Evolutionary conservation across 139 green algal species (phyloP).

Genomic region (Auxenochlorella pyrenoidosa): DNA sequence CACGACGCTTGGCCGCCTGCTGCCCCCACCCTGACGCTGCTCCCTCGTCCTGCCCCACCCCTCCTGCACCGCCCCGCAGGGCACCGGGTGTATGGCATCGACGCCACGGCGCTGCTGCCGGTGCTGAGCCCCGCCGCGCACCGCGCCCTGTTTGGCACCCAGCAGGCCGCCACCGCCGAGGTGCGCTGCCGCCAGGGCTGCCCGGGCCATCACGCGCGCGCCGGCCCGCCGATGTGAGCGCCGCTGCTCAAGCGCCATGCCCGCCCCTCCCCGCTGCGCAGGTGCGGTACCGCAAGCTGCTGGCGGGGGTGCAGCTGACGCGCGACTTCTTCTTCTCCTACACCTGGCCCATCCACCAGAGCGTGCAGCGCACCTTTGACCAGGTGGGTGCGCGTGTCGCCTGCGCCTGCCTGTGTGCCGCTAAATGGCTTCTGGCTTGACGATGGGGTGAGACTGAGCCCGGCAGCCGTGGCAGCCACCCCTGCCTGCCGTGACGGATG

Average conservation of each 20-base stretch:
- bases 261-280: no score
- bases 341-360: conserved; percentile 81
- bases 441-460: no score
- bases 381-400: background rate
- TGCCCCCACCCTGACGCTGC: background rate
- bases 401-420: no score
- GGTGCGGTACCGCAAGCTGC: conserved; percentile 72
- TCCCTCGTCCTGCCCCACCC: background rate
- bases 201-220: no score
- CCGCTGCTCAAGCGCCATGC: no score
- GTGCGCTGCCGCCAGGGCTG: background rate
- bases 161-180: conserved; percentile 24
- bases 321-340: conserved; percentile 96
- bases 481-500: no score
- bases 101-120: conserved; percentile 79
- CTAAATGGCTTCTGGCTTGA: no score
- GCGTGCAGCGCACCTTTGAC: conserved; percentile 76
- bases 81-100: conserved; percentile 89
- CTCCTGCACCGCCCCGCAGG: conserved; percentile 42
- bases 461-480: no score
- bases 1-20: no score
- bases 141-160: conserved; percentile 38
- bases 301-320: conserved; percentile 88
- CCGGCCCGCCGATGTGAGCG: no score
- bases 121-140: conserved; percentile 64